Base-by-base conservation (phyloP, 768 basidiomycete species). In the Lentinula edodes region DNA sequence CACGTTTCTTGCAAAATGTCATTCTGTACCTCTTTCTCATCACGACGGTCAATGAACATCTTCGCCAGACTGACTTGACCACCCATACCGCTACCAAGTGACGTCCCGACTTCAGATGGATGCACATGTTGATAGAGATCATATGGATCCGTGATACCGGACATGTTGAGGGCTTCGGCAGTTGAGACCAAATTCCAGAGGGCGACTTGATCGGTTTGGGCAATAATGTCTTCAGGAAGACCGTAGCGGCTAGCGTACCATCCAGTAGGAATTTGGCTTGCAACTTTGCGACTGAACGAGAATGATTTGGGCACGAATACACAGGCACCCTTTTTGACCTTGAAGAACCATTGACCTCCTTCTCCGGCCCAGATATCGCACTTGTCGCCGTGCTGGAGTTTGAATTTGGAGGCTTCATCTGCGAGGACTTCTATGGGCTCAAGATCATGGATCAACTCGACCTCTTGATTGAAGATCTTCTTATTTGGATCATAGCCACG, bases 21-120 rank as follows among this genome's bases (percentile, higher is more conserved):
- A 69, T 95, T 98, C 76, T 98, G 97, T 1, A 98, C 95, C 39
- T 98, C 95, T 73, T 91, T 92, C 79, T 98, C 97, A 70, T 98
- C 96, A 43, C 95, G 90, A 64, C 97, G 90, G 72, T 99, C 97
- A 74, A 93, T 97, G 84, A 99, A 99, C 97, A 99, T 99, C 76
- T 91, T 88, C 56, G 88, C 82, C 76, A 98, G 80, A 69, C 90
- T 91, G 62, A 87, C 85, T 65, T 93, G 86, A 69, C 97, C 97
- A 67, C 97, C 97, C 96, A 99, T 98, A 66, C 97, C 97, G 68
- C 93, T 94, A 61, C 97, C 97, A 63, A 99, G 77, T 61, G 89
- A 86, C 2, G 95, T 93, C 62, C 97, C 97, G 63, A 98, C 90
- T 69, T 98, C 95, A 2, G 94, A 93, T 2, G 97, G 96, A 73